Evolutionary conservation across 169 alveolate species (phyloP).

Genomic region (Cryptosporidium ryanae): DNA sequence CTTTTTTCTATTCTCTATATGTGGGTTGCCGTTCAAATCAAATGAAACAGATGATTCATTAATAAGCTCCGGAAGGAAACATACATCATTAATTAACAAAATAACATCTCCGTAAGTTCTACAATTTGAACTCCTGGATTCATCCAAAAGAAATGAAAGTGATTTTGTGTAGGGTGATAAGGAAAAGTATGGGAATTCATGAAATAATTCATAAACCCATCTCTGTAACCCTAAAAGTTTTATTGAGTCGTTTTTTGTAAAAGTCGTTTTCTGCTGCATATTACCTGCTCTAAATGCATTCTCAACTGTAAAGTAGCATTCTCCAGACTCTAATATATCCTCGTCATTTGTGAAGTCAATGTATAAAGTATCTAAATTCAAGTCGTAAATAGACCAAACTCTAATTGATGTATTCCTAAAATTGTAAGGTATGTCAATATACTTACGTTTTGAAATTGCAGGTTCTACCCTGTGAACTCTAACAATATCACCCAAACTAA

Average conservation of each 20-base stretch:
- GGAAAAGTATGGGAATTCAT: constrained; percentile 61
- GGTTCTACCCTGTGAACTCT: constrained; percentile 73
- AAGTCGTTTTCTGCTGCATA: constrained; percentile 53
- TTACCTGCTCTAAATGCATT: constrained; percentile 57
- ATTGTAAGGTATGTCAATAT: constrained; percentile 58
- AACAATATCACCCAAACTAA: constrained; percentile 62
- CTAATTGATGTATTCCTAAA: constrained; percentile 45
- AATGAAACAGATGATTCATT: neutral
- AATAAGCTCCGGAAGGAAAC: constrained; percentile 28
- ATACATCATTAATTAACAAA: constrained; percentile 48
- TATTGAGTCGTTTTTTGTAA: constrained; percentile 57
- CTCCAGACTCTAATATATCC: constrained; percentile 18
- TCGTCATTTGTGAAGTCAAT: constrained; percentile 25
- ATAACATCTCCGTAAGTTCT: constrained; percentile 56
- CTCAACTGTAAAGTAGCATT: constrained; percentile 60
- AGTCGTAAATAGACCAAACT: constrained; percentile 51
- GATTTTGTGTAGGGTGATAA: constrained; percentile 63
- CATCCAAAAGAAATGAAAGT: constrained; percentile 17
- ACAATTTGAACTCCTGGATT: neutral
- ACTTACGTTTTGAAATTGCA: constrained; percentile 43
- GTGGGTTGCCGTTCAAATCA: neutral
- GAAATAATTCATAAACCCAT: constrained; percentile 70
- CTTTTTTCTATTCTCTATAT: constrained; percentile 1
- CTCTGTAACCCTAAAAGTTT: constrained; percentile 53
- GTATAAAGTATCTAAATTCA: constrained; percentile 30